A percentile compares a stretch with the other conserved stretches of the same genome.
These are phyloP conservation scores for Fusarium devonianum DNA, from an alignment of 2,329 filamentous ascomycete species.

Conservation along the genomic window DNA sequence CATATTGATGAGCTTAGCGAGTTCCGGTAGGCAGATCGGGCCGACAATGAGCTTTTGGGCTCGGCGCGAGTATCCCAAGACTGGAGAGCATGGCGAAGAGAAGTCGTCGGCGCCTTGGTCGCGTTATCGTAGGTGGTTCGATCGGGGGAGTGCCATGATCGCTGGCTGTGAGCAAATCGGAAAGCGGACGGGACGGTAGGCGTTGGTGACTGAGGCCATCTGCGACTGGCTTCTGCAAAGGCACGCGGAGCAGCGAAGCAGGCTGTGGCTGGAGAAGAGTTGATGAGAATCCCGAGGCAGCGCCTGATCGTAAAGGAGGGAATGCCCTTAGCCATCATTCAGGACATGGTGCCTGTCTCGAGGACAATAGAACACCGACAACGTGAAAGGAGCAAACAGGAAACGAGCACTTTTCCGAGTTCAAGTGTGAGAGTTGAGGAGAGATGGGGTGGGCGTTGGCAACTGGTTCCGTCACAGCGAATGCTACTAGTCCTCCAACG, in stretches of 20 bases:
- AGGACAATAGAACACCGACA: conserved; percentile 34
- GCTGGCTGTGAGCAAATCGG: conserved; percentile 16
- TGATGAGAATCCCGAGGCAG: conserved; percentile 43
- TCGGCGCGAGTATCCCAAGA: conserved; percentile 7
- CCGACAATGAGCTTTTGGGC: conserved; percentile 7
- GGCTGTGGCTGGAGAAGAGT: conserved; percentile 36
- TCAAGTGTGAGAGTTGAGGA: too few species aligned
- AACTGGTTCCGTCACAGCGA: conserved; percentile 29
- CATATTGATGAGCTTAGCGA: conserved; percentile 1
- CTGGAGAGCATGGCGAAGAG: conserved; percentile 7
- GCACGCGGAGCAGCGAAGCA: conserved; percentile 27
- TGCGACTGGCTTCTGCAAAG: conserved; percentile 17
- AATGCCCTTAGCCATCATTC: conserved; percentile 52
- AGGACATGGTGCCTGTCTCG: conserved; percentile 48
- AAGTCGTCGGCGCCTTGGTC: conserved; percentile 1
- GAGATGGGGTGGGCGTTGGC: conserved; percentile 25
- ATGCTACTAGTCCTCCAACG: conserved; percentile 23
- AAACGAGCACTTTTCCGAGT: too few species aligned
- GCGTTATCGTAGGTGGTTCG: conserved; percentile 8
- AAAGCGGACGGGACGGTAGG: conserved; percentile 9
- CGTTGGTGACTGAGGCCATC: conserved; percentile 18
- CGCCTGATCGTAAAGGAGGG: conserved; percentile 48
- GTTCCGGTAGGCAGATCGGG: not conserved
- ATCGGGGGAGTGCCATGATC: conserved; percentile 9
- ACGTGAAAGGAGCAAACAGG: conserved; percentile 15